Conservation (phyloP, 2,329 filamentous ascomycete genomes). For the Emericellopsis cladophorae region DNA sequence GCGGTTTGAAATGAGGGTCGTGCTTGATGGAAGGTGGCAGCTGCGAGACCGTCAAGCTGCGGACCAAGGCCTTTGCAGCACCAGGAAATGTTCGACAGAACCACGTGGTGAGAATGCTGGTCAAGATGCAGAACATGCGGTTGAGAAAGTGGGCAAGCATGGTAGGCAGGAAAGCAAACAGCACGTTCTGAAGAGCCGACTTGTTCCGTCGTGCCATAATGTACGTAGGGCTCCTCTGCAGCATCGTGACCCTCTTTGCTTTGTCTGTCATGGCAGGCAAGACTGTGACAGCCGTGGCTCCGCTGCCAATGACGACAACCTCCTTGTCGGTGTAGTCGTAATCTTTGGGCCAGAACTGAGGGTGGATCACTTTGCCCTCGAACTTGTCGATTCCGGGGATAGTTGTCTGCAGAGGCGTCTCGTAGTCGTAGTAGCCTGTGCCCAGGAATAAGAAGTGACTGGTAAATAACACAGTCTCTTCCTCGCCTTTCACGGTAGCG, state of each 20-base stretch:
- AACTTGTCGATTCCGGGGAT: constrained; percentile 31
- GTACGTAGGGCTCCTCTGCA: constrained; percentile 55
- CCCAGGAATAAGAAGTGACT: constrained; percentile 44
- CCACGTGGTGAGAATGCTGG: constrained; percentile 24
- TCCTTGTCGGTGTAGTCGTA: constrained; percentile 52
- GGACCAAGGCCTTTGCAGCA: constrained; percentile 28
- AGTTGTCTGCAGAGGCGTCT: constrained; percentile 38
- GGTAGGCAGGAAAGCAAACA: constrained; percentile 25
- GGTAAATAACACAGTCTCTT: constrained; percentile 9
- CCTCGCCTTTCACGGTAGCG: constrained; percentile 17
- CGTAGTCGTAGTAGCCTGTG: constrained; percentile 54
- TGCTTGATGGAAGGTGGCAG: constrained; percentile 33
- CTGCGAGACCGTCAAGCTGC: constrained; percentile 22
- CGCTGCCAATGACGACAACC: constrained; percentile 53
- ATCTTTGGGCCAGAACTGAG: constrained; percentile 62
- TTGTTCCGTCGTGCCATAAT: constrained; percentile 38
- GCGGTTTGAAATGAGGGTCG: constrained; percentile 42
- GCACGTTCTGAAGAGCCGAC: constrained; percentile 17
- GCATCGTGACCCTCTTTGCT: constrained; percentile 51
- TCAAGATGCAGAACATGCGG: constrained; percentile 32
- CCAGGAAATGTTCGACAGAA: constrained; percentile 37
- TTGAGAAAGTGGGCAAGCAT: constrained; percentile 29
- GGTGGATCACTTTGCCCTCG: constrained; percentile 40
- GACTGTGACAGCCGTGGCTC: constrained; percentile 55
- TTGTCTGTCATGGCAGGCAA: constrained; percentile 46